phyloP scores from a whole-genome alignment of 208 protist genomes.

The Trypanosoma vivax region DNA sequence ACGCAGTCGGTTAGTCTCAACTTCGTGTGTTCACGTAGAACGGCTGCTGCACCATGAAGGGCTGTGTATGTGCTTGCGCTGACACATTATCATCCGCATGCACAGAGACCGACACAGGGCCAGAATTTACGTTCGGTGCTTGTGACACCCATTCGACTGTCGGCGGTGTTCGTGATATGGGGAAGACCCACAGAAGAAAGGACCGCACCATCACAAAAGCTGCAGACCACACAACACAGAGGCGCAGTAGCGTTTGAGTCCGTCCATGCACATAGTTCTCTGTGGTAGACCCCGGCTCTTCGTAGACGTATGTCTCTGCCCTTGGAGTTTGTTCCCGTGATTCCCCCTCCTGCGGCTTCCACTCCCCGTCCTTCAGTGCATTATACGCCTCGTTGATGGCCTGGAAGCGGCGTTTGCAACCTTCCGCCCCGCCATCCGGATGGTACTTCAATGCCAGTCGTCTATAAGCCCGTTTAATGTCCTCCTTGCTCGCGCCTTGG shows the following conservation, averaged over 20 bases:
- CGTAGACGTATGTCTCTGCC: slow-evolving; percentile 73
- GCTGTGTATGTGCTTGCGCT: too few relatives aligned
- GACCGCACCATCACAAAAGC: slow-evolving; percentile 54
- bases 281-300: slow-evolving; percentile 67
- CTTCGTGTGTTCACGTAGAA: too few relatives aligned
- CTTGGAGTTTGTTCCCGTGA: slow-evolving; percentile 17
- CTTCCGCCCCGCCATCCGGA: slow-evolving; percentile 68
- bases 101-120: too few relatives aligned
- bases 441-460: slow-evolving; percentile 67
- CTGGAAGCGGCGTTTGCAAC: slow-evolving; percentile 53
- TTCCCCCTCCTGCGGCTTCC: slow-evolving; percentile 14
- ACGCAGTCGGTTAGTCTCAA: too few relatives aligned
- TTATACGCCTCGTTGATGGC: slow-evolving; percentile 84
- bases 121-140: too few relatives aligned
- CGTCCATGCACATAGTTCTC: slow-evolving; percentile 62
- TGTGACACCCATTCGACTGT: slow-evolving; percentile 25
- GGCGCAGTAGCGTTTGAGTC: slow-evolving; percentile 38
- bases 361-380: slow-evolving; percentile 55
- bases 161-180: slow-evolving; percentile 2
- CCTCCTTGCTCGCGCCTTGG: slow-evolving; percentile 43
- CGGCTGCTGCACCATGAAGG: too few relatives aligned
- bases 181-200: slow-evolving; percentile 35
- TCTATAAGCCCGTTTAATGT: slow-evolving; percentile 69
- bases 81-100: too few relatives aligned
- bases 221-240: slow-evolving; percentile 49